phyloP scores from a whole-genome alignment of 2,329 filamentous ascomycete species.

The Ophiostoma quercus region DNA sequence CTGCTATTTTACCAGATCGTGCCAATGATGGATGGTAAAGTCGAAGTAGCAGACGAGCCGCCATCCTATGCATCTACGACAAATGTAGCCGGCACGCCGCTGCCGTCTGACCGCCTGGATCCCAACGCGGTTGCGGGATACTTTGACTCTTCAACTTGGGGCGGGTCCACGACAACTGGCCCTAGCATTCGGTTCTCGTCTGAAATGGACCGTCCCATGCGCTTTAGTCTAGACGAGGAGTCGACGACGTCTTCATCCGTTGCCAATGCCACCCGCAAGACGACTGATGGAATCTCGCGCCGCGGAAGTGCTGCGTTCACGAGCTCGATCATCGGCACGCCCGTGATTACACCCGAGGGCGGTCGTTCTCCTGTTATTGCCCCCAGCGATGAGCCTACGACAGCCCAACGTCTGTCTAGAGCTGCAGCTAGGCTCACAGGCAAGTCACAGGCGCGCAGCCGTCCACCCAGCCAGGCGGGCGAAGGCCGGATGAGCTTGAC shows the following conservation, averaged over 20 bases:
- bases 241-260: slow-evolving; percentile 30
- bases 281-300: slow-evolving; percentile 36
- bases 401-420: slow-evolving; percentile 51
- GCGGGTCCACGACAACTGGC: slow-evolving; percentile 36
- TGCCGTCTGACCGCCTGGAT: slow-evolving; percentile 24
- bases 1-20: slow-evolving; percentile 93
- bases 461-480: slow-evolving; percentile 54
- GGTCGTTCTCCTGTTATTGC: slow-evolving; percentile 32
- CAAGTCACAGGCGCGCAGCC: slow-evolving; percentile 42
- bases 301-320: slow-evolving; percentile 49
- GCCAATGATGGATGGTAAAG: slow-evolving; percentile 67
- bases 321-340: slow-evolving; percentile 39
- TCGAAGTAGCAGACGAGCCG: slow-evolving; percentile 47
- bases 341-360: slow-evolving; percentile 36
- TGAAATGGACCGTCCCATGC: slow-evolving; percentile 46
- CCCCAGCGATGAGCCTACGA: slow-evolving; percentile 45
- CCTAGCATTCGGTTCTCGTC: slow-evolving; percentile 52
- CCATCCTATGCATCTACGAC: slow-evolving; percentile 56
- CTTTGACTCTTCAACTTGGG: slow-evolving; percentile 40
- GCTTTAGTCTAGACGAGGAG: slow-evolving; percentile 45
- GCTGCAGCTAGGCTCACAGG: slow-evolving; percentile 51
- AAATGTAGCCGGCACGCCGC: slow-evolving; percentile 38
- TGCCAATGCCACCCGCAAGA: slow-evolving; percentile 31
- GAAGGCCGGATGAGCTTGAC: slow-evolving; percentile 54
- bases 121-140: slow-evolving; percentile 37